phyloP scores from a whole-genome alignment of 306 rosid genomes.

The Purshia tridentata region DNA sequence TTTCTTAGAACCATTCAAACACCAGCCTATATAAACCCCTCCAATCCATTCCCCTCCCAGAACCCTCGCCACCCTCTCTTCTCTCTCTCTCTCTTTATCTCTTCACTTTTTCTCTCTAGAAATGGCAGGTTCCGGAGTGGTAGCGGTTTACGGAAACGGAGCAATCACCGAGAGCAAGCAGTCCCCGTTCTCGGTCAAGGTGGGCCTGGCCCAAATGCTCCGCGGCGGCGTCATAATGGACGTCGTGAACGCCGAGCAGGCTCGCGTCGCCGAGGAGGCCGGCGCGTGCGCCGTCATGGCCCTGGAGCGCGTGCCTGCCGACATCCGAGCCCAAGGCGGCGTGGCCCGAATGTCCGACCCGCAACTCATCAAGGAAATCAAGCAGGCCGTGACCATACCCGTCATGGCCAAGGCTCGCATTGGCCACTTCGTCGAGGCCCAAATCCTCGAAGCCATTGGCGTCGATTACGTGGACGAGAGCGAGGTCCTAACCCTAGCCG shows the following conservation, averaged over 20 bases:
- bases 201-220: slow-evolving; percentile 91
- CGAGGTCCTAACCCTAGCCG: slow-evolving; percentile 79
- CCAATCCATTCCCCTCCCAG: slow-evolving; percentile 13
- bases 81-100: background rate
- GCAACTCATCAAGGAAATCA: slow-evolving; percentile 76
- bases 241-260: slow-evolving; percentile 92
- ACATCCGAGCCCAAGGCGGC: slow-evolving; percentile 82
- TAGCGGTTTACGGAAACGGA: slow-evolving; percentile 76
- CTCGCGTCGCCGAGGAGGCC: slow-evolving; percentile 83
- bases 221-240: slow-evolving; percentile 96
- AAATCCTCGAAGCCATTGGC: slow-evolving; percentile 82
- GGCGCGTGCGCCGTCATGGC: slow-evolving; percentile 97
- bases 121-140: slow-evolving; percentile 86
- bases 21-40: slow-evolving; percentile 16
- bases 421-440: slow-evolving; percentile 90
- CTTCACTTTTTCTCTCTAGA: slow-evolving; percentile 1
- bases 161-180: slow-evolving; percentile 67
- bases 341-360: slow-evolving; percentile 93
- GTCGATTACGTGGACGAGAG: slow-evolving; percentile 83
- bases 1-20: slow-evolving; percentile 21
- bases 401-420: slow-evolving; percentile 96
- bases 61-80: slow-evolving; percentile 17
- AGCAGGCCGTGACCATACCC: slow-evolving; percentile 80
- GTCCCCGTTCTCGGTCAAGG: slow-evolving; percentile 80
- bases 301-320: slow-evolving; percentile 81